These are phyloP conservation scores for Aspergillus melleus DNA, from an alignment of 2,329 filamentous ascomycete genomes.

Conservation along the genomic window DNA sequence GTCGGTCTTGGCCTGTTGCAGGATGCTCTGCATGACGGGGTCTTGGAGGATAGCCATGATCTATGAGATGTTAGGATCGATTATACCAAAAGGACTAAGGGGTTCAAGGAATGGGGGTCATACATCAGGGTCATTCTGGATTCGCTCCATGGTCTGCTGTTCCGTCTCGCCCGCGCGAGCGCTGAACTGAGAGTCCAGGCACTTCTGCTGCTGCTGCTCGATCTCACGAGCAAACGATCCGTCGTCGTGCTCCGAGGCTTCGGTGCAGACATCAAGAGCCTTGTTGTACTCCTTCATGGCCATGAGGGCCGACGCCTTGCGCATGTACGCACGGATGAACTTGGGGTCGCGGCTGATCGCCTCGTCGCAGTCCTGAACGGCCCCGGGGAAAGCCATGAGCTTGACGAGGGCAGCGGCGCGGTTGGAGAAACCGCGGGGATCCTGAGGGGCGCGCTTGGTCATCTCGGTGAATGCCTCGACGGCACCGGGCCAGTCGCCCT, in stretches of 20 bases:
- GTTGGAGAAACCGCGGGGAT: conserved; percentile 95
- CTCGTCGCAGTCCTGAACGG: conserved; percentile 85
- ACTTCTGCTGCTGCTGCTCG: conserved; percentile 91
- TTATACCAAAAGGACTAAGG: background rate
- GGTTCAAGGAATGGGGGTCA: conserved; percentile 30
- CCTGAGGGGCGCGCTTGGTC: conserved; percentile 90
- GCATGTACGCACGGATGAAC: conserved; percentile 94
- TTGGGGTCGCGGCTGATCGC: conserved; percentile 88
- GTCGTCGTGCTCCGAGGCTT: conserved; percentile 75
- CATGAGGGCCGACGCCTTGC: conserved; percentile 92
- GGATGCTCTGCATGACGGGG: conserved; percentile 95
- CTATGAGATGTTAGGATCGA: conserved; percentile 42
- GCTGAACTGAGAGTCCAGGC: conserved; percentile 82
- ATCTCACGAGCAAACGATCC: conserved; percentile 88
- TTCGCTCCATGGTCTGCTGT: conserved; percentile 88
- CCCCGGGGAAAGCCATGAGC: conserved; percentile 90
- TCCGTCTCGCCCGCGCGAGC: conserved; percentile 93
- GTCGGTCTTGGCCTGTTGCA: conserved; percentile 93
- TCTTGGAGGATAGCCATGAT: conserved; percentile 92
- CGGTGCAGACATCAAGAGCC: conserved; percentile 83
- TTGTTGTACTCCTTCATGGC: conserved; percentile 99
- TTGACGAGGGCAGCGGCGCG: conserved; percentile 96
- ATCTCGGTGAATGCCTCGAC: conserved; percentile 95
- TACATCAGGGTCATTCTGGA: conserved; percentile 88
- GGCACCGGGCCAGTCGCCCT: conserved; percentile 89